phyloP scores from a whole-genome alignment of 371 early-diverging fungal species.

The Mucor indicus region DNA sequence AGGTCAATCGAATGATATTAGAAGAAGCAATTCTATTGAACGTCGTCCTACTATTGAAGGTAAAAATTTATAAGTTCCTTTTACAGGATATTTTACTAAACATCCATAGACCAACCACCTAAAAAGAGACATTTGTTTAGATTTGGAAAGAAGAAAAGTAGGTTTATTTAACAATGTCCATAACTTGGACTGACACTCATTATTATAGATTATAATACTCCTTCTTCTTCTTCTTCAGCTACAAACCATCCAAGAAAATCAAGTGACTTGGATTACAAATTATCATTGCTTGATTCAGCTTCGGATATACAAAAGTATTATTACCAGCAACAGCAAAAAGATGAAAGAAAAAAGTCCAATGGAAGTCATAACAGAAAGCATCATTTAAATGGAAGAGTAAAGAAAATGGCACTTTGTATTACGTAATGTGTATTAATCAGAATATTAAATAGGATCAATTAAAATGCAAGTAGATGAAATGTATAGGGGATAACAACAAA shows the following conservation, averaged over 20 bases:
- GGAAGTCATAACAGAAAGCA: too few relatives aligned
- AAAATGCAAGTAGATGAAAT: constrained; percentile 11
- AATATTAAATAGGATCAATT: constrained; percentile 7
- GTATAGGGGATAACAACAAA: neutral
- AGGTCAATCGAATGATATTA: constrained; percentile 2
- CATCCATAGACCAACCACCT: constrained; percentile 13
- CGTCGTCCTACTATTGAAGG: constrained; percentile 7
- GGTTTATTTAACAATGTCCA: too few relatives aligned
- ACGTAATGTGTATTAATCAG: too few relatives aligned
- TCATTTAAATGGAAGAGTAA: constrained; percentile 7
- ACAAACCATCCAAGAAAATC: constrained; percentile 16
- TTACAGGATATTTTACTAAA: neutral
- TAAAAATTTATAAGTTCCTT: neutral
- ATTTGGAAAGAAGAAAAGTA: constrained; percentile 41
- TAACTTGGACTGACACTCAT: too few relatives aligned
- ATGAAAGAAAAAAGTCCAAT: constrained; percentile 9
- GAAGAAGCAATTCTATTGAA: constrained; percentile 26
- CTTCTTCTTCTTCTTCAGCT: constrained; percentile 5
- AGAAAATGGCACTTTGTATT: constrained; percentile 11
- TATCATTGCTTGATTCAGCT: constrained; percentile 1
- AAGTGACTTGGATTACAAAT: constrained; percentile 13
- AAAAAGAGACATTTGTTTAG: constrained; percentile 24
- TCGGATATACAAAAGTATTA: constrained; percentile 19
- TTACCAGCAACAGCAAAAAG: constrained; percentile 10
- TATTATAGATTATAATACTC: constrained; percentile 5